Base-by-base conservation (phyloP, 805 yeast species). In the Teunomyces barrocoloradensis region DNA sequence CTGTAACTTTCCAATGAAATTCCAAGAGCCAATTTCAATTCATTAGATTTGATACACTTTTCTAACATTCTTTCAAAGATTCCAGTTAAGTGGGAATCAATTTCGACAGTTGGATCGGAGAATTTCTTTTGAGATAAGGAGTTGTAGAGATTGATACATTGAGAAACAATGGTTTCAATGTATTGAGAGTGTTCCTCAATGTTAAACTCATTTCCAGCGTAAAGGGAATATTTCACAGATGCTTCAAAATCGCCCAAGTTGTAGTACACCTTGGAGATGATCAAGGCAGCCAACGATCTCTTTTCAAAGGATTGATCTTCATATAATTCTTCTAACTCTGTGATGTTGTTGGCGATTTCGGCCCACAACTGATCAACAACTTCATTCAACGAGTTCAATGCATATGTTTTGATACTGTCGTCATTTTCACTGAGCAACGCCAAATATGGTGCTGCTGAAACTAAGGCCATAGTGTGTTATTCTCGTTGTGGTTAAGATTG, bases 331-430 rank as follows among this genome's bases (percentile, higher is more conserved):
- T 94, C 99, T 59, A 94, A 87, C 46, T 87, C 90, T 25, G 88
- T 75, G 51, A 94, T 81, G 60, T 80, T 84, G 69, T 94, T 94
- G 48, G 99, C 96, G 48, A 94, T 87, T 73, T 94, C 98, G 2
- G 99, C 89, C 99, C 99, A 94, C 49, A 89, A 77, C 66, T 89
- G 91, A 70, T 90, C 96, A 44, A 89, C 97, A 43, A 87, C 79
- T 23, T 73, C 78, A 63, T 90, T 87, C 55, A 94, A 80, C 15
- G 96, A 84, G 47, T 84, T 74, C 61, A 94, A 78, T 15, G 98
- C 99, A 63, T 89, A 88, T 30, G 85, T 75, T 66, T 89, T 91
- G 55, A 94, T 80, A 44, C 78, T 68, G 43, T 79, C 70, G 64
- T 94, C 97, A 6, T 82, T 76, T 71, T 94, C 99, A 52, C 82